phyloP scores from a whole-genome alignment of 345 rosid species.

The Eutrema japonicum region DNA sequence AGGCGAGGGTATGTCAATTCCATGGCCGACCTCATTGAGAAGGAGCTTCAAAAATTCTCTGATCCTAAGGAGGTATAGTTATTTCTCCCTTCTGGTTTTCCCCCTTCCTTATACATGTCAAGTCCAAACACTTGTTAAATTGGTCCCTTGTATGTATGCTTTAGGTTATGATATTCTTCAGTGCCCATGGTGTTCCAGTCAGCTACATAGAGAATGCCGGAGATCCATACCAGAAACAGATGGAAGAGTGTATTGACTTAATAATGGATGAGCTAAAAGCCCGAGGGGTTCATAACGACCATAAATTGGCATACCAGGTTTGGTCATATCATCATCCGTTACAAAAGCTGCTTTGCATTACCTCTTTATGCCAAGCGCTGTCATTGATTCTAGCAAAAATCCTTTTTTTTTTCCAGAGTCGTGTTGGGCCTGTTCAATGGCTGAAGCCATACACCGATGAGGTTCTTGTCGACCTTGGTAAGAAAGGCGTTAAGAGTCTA shows the following conservation, averaged over 20 bases:
- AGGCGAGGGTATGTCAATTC: constrained; percentile 82
- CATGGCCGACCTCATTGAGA: constrained; percentile 83
- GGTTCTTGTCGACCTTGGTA: constrained; percentile 91
- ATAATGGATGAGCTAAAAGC: constrained; percentile 85
- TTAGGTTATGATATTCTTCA: constrained; percentile 89
- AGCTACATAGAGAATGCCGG: constrained; percentile 88
- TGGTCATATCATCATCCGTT: constrained; percentile 23
- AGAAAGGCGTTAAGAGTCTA: constrained; percentile 90
- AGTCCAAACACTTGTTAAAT: background rate
- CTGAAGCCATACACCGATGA: constrained; percentile 94
- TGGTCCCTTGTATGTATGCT: constrained; percentile 29
- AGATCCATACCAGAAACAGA: constrained; percentile 92
- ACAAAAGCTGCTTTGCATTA: background rate
- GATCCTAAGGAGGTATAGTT: constrained; percentile 72
- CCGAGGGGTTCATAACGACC: constrained; percentile 73
- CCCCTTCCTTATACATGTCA: background rate
- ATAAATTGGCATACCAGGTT: constrained; percentile 90
- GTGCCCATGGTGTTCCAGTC: constrained; percentile 97
- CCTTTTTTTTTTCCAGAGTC: constrained; percentile 57
- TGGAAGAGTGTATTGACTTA: constrained; percentile 87
- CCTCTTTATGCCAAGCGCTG: constrained; percentile 12
- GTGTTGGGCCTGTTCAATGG: constrained; percentile 98
- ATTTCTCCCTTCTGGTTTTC: constrained; percentile 3
- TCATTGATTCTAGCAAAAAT: constrained; percentile 11
- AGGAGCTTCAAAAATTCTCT: constrained; percentile 69